A percentile compares a stretch with the other conserved stretches of the same genome.
phyloP scores from a whole-genome alignment of 1,139 yeast species.

The Geotrichum cucujoidarum region DNA sequence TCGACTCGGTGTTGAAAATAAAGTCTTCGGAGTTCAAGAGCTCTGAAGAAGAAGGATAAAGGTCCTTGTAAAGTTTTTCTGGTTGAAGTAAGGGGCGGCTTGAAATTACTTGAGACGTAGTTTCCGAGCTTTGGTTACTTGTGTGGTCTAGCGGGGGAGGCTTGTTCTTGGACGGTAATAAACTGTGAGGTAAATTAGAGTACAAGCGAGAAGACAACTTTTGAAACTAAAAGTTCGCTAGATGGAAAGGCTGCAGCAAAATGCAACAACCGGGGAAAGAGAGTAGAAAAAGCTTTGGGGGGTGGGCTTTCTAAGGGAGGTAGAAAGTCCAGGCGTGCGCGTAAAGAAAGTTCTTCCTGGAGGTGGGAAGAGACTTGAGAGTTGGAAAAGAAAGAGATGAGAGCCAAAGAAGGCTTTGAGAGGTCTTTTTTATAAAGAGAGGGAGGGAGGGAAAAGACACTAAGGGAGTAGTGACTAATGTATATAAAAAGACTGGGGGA shows the following conservation, averaged over 20 bases:
- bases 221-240: conserved; percentile 2
- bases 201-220: conserved; percentile 14
- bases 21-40: conserved; percentile 1
- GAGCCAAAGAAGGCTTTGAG: neutral
- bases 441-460: too few relatives aligned
- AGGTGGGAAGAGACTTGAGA: neutral
- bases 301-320: conserved; percentile 6
- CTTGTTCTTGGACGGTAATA: conserved; percentile 9
- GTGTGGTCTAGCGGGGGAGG: conserved; percentile 11
- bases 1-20: neutral
- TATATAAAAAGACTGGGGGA: neutral
- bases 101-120: neutral
- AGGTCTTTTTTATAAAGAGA: neutral
- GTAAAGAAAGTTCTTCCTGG: neutral
- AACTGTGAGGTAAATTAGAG: conserved; percentile 10
- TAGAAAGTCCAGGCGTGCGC: conserved; percentile 3
- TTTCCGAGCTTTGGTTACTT: conserved; percentile 2
- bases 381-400: neutral
- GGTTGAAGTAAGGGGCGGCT: conserved; percentile 7
- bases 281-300: neutral
- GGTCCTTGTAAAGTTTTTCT: conserved; percentile 1
- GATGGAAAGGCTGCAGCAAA: conserved; percentile 2
- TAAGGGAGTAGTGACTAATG: too few relatives aligned
- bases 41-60: neutral
- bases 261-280: conserved; percentile 5